These are phyloP conservation scores for Tetrapisispora pingtungensis DNA, from an alignment of 805 yeast species.

Conservation along the genomic window DNA sequence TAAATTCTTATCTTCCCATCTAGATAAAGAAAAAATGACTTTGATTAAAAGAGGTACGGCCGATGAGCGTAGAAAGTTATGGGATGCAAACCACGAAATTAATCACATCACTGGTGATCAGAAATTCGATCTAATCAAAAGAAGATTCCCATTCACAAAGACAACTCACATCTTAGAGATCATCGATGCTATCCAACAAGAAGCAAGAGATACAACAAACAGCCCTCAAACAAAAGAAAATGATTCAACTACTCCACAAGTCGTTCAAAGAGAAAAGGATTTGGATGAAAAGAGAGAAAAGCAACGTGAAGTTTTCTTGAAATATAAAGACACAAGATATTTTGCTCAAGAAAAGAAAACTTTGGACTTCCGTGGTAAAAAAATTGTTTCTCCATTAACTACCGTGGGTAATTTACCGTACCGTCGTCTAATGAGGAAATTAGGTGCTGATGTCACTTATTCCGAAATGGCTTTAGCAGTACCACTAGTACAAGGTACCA, in stretches of 20 bases:
- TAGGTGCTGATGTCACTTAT: conserved; percentile 90
- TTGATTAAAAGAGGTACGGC: conserved; percentile 32
- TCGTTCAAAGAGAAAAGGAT: conserved; percentile 19
- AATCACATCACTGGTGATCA: conserved; percentile 45
- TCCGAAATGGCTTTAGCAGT: conserved; percentile 89
- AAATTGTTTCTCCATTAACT: conserved; percentile 89
- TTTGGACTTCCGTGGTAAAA: conserved; percentile 57
- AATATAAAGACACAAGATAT: conserved; percentile 69
- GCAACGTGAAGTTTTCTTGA: conserved; percentile 23
- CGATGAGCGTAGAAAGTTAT: conserved; percentile 24
- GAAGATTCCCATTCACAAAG: conserved; percentile 46
- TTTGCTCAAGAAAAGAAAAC: conserved; percentile 73
- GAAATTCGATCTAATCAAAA: conserved; percentile 34
- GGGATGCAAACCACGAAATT: conserved; percentile 42
- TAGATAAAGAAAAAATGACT: conserved; percentile 33
- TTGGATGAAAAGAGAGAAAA: conserved; percentile 26
- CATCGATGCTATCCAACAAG: conserved; percentile 48
- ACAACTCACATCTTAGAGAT: conserved; percentile 52
- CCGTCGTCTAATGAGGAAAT: conserved; percentile 79
- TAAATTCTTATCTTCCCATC: conserved; percentile 77
- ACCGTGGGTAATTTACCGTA: conserved; percentile 96
- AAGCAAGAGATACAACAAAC: conserved; percentile 14
- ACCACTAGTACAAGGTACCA: conserved; percentile 81
- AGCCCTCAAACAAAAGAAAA: background rate
- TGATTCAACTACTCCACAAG: conserved; percentile 9